Evolutionary conservation across 2,329 filamentous ascomycete species (phyloP).

Genomic region (Hymenoscyphus infarciens): DNA sequence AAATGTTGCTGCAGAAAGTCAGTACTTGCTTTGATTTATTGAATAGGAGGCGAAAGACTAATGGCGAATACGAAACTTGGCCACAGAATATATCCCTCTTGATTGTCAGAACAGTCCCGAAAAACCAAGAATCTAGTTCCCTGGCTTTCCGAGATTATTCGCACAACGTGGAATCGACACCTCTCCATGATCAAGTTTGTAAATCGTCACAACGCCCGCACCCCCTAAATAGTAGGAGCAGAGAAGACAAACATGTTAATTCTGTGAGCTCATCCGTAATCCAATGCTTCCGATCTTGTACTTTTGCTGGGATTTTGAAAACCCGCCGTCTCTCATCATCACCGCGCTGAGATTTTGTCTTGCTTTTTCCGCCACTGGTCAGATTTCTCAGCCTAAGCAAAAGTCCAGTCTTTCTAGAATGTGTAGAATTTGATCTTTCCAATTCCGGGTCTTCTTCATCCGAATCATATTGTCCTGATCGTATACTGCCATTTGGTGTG

Average conservation of each 20-base stretch:
- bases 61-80: not conserved
- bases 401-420: conserved; percentile 34
- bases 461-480: conserved; percentile 25
- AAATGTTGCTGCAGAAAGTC: conserved; percentile 62
- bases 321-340: conserved; percentile 37
- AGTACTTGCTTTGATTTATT: conserved; percentile 37
- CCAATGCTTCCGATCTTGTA: conserved; percentile 69
- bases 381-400: conserved; percentile 30
- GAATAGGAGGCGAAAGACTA: not conserved
- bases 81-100: not conserved
- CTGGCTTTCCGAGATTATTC: not conserved
- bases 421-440: conserved; percentile 28
- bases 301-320: conserved; percentile 83
- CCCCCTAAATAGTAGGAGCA: not conserved
- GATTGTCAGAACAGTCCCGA: not conserved
- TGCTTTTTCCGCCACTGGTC: conserved; percentile 25
- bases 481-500: conserved; percentile 31
- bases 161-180: not conserved
- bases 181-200: not conserved
- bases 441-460: conserved; percentile 27
- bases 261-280: conserved; percentile 85
- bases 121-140: not conserved
- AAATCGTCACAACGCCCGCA: not conserved
- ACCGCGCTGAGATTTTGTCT: conserved; percentile 40
- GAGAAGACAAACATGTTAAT: conserved; percentile 26